Base-by-base conservation (phyloP, 1,139 yeast species). In the Geotrichum reessii region DNA sequence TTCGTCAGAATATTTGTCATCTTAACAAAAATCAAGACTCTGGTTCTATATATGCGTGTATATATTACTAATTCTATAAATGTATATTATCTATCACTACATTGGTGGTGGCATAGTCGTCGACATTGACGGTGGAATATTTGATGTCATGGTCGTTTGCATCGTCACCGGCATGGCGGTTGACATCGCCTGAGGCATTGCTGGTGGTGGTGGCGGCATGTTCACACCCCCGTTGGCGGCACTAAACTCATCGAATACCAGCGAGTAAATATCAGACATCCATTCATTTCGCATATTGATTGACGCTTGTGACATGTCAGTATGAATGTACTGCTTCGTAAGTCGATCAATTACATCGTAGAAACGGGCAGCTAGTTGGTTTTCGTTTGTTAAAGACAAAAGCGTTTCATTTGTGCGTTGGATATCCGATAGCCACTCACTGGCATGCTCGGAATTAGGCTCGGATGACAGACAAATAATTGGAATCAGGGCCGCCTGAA, bases 401-500 rank as follows among this genome's bases (percentile, higher is more conserved):
- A 82, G 68, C 2, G 77, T 73, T 12, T 70, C 67, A 62, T 78
- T 80, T 1, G 84, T 78, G 22, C 71, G 70, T 12, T 75, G 74
- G 44, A 82, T 78, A 65, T 80, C 82, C 11, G 70, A 68, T 64
- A 77, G 73, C 86, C 85, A 82, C 12, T 67, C 69, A 3, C 62
- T 63, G 4, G 79, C 73, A 62, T 76, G 76, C 55, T 76, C 74
- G 6, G 81, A 73, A 12, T 66, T 67, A 46, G 83, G 78, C 63
- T 81, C 81, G 44, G 83, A 72, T 64, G 81, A 77, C 22, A 81
- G 69, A 62, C 84, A 81, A n/a, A 82, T 78, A 53, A 83, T 76
- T 8, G 85, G 83, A 48, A 82, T 80, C 60, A 82, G 70, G 21
- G 80, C 78, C 0, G 87, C 86, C 66, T 82, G 86, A 72, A 83